Evolutionary conservation across 495 filamentous ascomycete species (phyloP).

Genomic region (Aspergillus asperescens): DNA sequence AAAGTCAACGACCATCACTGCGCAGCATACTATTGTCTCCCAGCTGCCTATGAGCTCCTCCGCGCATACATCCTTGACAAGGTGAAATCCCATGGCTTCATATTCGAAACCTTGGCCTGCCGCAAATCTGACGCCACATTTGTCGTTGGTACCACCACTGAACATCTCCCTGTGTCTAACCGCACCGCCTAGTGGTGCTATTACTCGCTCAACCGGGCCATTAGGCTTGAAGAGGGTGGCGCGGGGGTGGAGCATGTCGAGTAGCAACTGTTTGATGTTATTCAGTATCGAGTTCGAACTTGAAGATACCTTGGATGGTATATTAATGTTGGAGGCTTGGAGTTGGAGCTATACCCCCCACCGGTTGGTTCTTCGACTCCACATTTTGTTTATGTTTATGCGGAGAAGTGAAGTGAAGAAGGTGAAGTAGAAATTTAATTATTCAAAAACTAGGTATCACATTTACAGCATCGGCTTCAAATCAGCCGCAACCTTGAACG

Average conservation of each 20-base stretch:
- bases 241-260: not conserved
- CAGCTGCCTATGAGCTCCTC: slow-evolving; percentile 48
- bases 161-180: slow-evolving; percentile 30
- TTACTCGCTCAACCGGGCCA: slow-evolving; percentile 29
- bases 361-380: slow-evolving; percentile 1
- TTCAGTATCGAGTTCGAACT: too few species aligned
- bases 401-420: not conserved
- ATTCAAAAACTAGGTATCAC: slow-evolving; percentile 6
- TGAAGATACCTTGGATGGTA: too few species aligned
- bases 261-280: too few species aligned
- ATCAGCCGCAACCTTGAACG: slow-evolving; percentile 69
- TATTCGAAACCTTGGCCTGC: slow-evolving; percentile 50
- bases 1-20: slow-evolving; percentile 51
- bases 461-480: slow-evolving; percentile 68
- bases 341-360: too few species aligned
- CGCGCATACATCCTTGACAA: slow-evolving; percentile 54
- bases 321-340: too few species aligned
- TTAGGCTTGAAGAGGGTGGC: not conserved
- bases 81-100: slow-evolving; percentile 44
- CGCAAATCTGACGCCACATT: slow-evolving; percentile 39
- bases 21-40: slow-evolving; percentile 47
- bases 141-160: slow-evolving; percentile 28
- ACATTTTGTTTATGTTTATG: not conserved
- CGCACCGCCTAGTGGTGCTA: slow-evolving; percentile 44
- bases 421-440: not conserved